Evolutionary conservation across 768 basidiomycete genomes (phyloP), one percentile per base, ranked within the genome.

Genomic region (Rhizopogon vulgaris): DNA sequence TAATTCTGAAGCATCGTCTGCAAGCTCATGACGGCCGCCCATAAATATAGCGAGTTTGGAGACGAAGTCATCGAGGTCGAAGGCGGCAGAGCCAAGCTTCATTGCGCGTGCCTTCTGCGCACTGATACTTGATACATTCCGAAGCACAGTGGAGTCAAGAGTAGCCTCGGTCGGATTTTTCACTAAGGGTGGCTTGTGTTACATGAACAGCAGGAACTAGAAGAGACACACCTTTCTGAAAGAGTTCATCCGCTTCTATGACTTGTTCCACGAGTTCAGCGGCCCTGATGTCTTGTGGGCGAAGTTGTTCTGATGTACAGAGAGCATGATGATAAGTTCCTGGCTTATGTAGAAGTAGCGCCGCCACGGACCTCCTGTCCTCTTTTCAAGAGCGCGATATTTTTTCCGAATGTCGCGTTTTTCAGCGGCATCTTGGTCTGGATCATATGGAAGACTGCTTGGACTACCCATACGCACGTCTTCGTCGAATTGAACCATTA

Each of bases 31-130:
- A 30, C 76, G 72, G 5, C 88, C 87, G 15, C 89, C 87, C 86
- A 93, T 87, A 60, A 82, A 89, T 12, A 71, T 77, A 42, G 86
- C 72, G 34, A 93, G 73, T 60, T 85, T 85, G 6, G 80, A 69
- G 49, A 99, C 73, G 59, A 94, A 97, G 51, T 97, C 94, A 57
- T 95, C 92, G 38, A 89, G 73, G 62, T 99, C 95, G 62, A 98
- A 99, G 12, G 86, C 83, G 50, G 90, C 88, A 0, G 82, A 81
- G 49, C 90, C 91, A 0, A 90, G 82, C 66, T 90, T 93, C 82
- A 95, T 85, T 28, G 84, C 84, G 28, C 90, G 87, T n/a, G 94
- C 94, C 64, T 94, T 87, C 58, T 85, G 84, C 2, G 90, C 85
- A 40, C 87, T 83, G 59, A 91, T 80, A 54, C 82, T 85, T 3